These are phyloP conservation scores for Pharus latifolius DNA, from an alignment of 176 grass and related monocot genomes.

Conservation along the genomic window DNA sequence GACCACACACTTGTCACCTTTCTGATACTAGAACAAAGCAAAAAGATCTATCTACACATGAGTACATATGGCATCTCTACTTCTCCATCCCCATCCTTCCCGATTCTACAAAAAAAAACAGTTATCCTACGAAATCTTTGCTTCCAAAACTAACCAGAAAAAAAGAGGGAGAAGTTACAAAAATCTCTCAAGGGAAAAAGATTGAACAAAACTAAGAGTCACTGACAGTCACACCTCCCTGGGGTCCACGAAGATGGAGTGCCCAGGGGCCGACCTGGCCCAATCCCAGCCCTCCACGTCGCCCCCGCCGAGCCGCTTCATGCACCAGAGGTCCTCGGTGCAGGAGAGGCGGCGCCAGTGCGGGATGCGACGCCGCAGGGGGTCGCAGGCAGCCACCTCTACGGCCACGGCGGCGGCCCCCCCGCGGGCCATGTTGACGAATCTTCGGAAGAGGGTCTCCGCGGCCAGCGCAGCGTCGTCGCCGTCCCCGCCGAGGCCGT, in stretches of 20 bases:
- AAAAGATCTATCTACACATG: constrained; percentile 2
- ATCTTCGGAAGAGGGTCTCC: constrained; percentile 32
- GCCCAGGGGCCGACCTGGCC: constrained; percentile 52
- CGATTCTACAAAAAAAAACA: background rate
- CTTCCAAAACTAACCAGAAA: background rate
- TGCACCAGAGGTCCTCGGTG: constrained; percentile 82
- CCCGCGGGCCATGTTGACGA: constrained; percentile 62
- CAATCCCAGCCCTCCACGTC: constrained; percentile 52
- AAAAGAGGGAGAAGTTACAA: background rate
- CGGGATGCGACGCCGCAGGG: constrained; percentile 50
- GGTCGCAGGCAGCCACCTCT: constrained; percentile 59
- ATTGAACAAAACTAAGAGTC: background rate
- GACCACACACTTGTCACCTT: background rate
- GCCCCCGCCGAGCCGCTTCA: constrained; percentile 50
- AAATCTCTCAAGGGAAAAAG: background rate
- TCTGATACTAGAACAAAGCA: background rate
- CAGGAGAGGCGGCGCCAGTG: constrained; percentile 73
- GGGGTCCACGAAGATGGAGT: constrained; percentile 79
- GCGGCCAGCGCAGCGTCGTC: constrained; percentile 17
- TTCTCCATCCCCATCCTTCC: background rate
- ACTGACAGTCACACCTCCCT: constrained; percentile 52
- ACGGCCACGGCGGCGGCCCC: constrained; percentile 46
- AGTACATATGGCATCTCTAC: no score
- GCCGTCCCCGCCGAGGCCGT: constrained; percentile 70
- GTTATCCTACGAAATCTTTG: background rate